Evolutionary conservation across 306 rosid species (phyloP).

Genomic region (Hippophae tibetana): DNA sequence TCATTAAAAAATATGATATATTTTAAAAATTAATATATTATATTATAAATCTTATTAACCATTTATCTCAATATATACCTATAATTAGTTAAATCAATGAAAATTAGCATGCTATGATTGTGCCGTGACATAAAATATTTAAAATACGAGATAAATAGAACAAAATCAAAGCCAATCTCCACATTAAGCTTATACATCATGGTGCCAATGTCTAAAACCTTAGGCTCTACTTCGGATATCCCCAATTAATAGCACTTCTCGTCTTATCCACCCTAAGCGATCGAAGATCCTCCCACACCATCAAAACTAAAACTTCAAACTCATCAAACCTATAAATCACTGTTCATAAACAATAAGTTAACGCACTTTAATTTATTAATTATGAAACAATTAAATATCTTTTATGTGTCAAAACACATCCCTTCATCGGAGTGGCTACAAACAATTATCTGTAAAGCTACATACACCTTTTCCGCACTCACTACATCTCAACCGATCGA

Average conservation of each 20-base stretch:
- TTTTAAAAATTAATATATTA: too few relatives aligned
- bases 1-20: too few relatives aligned
- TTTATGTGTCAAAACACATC: constrained; percentile 18
- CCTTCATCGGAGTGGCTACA: constrained; percentile 69
- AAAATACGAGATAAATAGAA: constrained; percentile 4
- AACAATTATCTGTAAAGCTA: constrained; percentile 38
- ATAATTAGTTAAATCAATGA: too few relatives aligned
- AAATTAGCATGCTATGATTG: constrained; percentile 62
- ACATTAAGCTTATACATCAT: constrained; percentile 40
- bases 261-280: constrained; percentile 42
- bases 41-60: too few relatives aligned
- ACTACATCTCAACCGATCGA: constrained; percentile 51
- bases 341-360: constrained; percentile 3
- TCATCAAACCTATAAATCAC: constrained; percentile 10
- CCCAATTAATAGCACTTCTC: constrained; percentile 43
- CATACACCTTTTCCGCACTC: constrained; percentile 46
- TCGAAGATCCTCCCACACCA: constrained; percentile 49
- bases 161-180: constrained; percentile 6
- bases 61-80: too few relatives aligned
- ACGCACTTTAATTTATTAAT: neutral
- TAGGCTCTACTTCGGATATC: constrained; percentile 42
- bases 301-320: constrained; percentile 17
- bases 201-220: constrained; percentile 47
- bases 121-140: constrained; percentile 24
- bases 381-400: constrained; percentile 5